A percentile compares a stretch with the other conserved stretches of the same genome.
phyloP scores from a whole-genome alignment of 2,329 filamentous ascomycete species.

The Mycosphaerella sp. region DNA sequence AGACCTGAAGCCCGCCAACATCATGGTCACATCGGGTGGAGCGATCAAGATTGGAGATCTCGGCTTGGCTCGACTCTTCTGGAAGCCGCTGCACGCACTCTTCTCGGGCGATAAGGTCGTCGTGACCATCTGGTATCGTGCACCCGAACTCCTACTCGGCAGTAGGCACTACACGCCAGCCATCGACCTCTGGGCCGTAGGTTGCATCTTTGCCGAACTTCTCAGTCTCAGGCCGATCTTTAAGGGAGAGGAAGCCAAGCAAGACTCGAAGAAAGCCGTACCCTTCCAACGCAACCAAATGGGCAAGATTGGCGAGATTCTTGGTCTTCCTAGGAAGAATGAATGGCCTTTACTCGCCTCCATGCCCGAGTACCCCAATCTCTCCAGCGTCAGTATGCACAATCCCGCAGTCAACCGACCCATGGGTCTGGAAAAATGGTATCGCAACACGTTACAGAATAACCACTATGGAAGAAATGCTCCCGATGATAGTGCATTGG shows the following conservation, averaged over 20 bases:
- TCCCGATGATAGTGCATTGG: constrained; percentile 61
- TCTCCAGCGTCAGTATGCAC: constrained; percentile 36
- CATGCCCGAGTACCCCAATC: constrained; percentile 70
- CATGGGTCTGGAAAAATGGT: constrained; percentile 62
- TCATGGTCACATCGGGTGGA: constrained; percentile 89
- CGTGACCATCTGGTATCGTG: constrained; percentile 98
- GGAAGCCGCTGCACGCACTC: constrained; percentile 85
- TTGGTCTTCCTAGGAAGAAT: constrained; percentile 83
- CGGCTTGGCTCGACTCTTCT: constrained; percentile 83
- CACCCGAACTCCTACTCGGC: constrained; percentile 85
- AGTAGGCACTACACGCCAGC: constrained; percentile 95
- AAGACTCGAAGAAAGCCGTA: constrained; percentile 96
- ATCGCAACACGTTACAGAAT: constrained; percentile 43
- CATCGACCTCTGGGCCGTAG: constrained; percentile 95
- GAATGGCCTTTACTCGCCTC: constrained; percentile 76
- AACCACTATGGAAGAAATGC: constrained; percentile 41
- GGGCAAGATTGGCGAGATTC: constrained; percentile 96
- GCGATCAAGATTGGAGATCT: constrained; percentile 94
- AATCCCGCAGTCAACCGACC: constrained; percentile 48
- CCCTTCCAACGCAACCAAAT: constrained; percentile 98
- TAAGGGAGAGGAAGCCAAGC: constrained; percentile 97
- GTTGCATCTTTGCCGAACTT: constrained; percentile 95
- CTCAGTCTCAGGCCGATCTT: constrained; percentile 89
- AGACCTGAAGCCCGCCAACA: constrained; percentile 95
- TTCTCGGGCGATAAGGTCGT: constrained; percentile 97